Evolutionary conservation across 495 filamentous ascomycete species (phyloP).

Genomic region (Penicillium robsamsonii): DNA sequence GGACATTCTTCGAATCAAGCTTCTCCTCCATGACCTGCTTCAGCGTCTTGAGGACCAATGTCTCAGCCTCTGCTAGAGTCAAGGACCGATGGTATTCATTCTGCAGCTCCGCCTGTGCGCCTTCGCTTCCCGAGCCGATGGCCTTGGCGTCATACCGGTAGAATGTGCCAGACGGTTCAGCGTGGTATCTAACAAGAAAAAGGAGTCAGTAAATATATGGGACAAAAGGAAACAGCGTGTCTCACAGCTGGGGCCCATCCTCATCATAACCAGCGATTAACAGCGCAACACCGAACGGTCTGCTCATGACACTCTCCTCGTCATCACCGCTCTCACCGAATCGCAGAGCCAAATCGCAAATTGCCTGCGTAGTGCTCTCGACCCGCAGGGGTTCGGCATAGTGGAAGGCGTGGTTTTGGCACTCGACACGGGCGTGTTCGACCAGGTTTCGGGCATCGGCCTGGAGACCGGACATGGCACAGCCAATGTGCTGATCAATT

Average conservation of each 20-base stretch:
- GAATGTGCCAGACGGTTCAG: slow-evolving; percentile 95
- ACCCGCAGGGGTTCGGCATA: slow-evolving; percentile 91
- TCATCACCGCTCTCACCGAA: slow-evolving; percentile 98
- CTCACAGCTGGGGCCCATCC: slow-evolving; percentile 87
- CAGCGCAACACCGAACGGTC: slow-evolving; percentile 94
- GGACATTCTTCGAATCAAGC: slow-evolving; percentile 96
- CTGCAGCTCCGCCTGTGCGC: slow-evolving; percentile 95
- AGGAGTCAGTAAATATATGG: neutral
- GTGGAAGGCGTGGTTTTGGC: slow-evolving; percentile 94
- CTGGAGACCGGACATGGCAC: slow-evolving; percentile 96
- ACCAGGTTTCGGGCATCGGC: slow-evolving; percentile 95
- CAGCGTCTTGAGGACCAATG: slow-evolving; percentile 91
- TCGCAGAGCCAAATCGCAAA: slow-evolving; percentile 92
- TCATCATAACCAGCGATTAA: slow-evolving; percentile 97
- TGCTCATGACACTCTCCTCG: slow-evolving; percentile 96
- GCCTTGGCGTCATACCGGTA: slow-evolving; percentile 99
- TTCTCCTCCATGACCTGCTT: slow-evolving; percentile 99
- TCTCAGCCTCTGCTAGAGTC: slow-evolving; percentile 89
- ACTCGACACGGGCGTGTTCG: slow-evolving; percentile 96
- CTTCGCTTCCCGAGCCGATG: slow-evolving; percentile 93
- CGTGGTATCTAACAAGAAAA: slow-evolving; percentile 68
- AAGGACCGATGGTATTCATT: slow-evolving; percentile 98
- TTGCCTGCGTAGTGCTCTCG: slow-evolving; percentile 97
- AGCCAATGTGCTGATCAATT: slow-evolving; percentile 97
- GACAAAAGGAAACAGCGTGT: slow-evolving; percentile 9